Conservation (phyloP, 495 filamentous ascomycete species). For the Collariella sp. region DNA sequence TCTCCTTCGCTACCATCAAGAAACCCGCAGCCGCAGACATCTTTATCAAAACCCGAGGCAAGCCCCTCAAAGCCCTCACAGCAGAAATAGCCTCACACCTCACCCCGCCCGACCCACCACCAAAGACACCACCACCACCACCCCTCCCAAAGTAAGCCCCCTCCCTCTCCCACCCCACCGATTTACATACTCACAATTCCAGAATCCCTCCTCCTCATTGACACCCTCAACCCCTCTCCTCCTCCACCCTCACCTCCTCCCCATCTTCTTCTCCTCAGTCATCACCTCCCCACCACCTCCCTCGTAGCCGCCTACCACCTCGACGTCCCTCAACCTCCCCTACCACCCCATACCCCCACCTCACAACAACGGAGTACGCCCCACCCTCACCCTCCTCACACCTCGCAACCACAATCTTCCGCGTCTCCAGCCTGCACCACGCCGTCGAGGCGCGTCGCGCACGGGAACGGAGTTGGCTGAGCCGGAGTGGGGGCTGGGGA, state of each 20-base stretch:
- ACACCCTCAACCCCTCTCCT: conserved; percentile 50
- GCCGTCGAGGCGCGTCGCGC: conserved; percentile 58
- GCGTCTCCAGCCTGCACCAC: conserved; percentile 53
- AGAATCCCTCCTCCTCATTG: conserved; percentile 55
- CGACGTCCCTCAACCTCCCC: conserved; percentile 52
- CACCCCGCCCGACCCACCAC: conserved; percentile 29
- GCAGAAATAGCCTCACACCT: conserved; percentile 48
- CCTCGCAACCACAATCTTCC: conserved; percentile 44
- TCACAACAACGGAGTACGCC: not conserved
- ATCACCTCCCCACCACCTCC: conserved; percentile 42
- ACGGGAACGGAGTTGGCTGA: conserved; percentile 57
- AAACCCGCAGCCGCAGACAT: conserved; percentile 49
- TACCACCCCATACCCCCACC: conserved; percentile 12
- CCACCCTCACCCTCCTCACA: conserved; percentile 55
- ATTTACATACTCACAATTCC: conserved; percentile 6
- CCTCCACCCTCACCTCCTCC: conserved; percentile 35
- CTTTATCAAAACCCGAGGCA: conserved; percentile 56
- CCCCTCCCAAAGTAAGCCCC: conserved; percentile 30
- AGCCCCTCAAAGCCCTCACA: conserved; percentile 42
- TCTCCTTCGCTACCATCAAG: conserved; percentile 64
- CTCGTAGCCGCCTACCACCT: conserved; percentile 59
- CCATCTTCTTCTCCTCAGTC: conserved; percentile 46
- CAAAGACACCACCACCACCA: conserved; percentile 20
- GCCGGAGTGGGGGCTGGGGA: conserved; percentile 68
- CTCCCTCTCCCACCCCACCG: conserved; percentile 23